A percentile compares a stretch with the other conserved stretches of the same genome.
phyloP scores from a whole-genome alignment of 192 early-diverging fungal species.

The Coemansia sp. region DNA sequence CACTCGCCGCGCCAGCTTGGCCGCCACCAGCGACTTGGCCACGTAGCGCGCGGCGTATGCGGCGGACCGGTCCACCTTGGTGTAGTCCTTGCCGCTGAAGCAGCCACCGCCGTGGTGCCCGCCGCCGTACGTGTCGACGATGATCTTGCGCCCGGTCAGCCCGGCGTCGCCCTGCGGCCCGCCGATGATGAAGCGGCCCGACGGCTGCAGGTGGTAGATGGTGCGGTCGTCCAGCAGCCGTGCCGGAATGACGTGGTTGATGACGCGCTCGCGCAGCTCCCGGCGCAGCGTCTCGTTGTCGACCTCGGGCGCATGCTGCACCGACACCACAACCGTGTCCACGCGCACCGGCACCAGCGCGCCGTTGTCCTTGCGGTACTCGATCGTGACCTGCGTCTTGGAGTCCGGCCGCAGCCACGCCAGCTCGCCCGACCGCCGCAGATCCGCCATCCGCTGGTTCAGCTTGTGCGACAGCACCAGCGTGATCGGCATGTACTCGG shows the following conservation, averaged over 20 bases:
- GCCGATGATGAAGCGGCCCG: conserved; percentile 98
- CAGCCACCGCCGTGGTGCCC: conserved; percentile 98
- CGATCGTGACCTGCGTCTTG: conserved; percentile 99
- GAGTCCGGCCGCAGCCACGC: conserved; percentile 97
- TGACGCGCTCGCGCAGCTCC: conserved; percentile 88
- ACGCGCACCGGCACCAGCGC: conserved; percentile 94
- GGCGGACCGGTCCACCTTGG: conserved; percentile 98
- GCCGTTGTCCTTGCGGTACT: conserved; percentile 95
- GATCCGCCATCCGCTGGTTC: conserved; percentile 93
- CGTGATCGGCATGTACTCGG: conserved; percentile 98
- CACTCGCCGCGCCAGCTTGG: conserved; percentile 86
- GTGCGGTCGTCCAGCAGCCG: conserved; percentile 84
- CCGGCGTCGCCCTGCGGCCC: conserved; percentile 99
- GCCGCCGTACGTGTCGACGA: conserved; percentile 83
- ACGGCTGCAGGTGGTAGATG: conserved; percentile 97
- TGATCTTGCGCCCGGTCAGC: conserved; percentile 97
- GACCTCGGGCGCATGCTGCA: conserved; percentile 92
- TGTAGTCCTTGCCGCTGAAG: conserved; percentile 99
- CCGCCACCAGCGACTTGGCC: conserved; percentile 94
- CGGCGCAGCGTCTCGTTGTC: conserved; percentile 78
- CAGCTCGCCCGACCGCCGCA: conserved; percentile 87
- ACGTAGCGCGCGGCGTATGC: conserved; percentile 98
- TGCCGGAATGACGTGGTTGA: conserved; percentile 90
- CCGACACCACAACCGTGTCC: conserved; percentile 96
- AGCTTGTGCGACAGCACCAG: conserved; percentile 95